These are phyloP conservation scores for Fraxinus pennsylvanica DNA, from an alignment of 257 asterid species.

Conservation along the genomic window DNA sequence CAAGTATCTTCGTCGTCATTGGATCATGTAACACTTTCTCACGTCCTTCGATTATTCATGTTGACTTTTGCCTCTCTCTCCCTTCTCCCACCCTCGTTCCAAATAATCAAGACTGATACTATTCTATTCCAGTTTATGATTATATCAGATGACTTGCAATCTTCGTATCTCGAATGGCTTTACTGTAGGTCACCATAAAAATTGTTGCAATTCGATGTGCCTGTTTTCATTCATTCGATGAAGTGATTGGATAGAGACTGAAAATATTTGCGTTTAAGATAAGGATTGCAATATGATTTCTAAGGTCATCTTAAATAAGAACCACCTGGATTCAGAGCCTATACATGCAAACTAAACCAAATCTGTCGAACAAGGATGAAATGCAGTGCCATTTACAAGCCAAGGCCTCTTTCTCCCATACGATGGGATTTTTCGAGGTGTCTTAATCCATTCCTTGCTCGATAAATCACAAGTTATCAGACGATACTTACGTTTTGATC, in stretches of 20 bases:
- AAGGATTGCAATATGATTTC: background rate
- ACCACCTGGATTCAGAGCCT: background rate
- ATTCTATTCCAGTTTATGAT: no score
- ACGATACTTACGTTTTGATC: constrained; percentile 83
- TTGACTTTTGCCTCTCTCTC: background rate
- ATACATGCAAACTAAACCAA: constrained; percentile 39
- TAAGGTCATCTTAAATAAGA: background rate
- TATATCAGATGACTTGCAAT: background rate
- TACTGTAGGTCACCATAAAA: background rate
- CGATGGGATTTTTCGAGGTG: constrained; percentile 75
- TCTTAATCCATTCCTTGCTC: constrained; percentile 83
- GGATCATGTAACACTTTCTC: constrained; percentile 73
- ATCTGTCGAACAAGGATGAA: constrained; percentile 82
- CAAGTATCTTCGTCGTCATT: constrained; percentile 70
- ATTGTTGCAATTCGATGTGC: background rate
- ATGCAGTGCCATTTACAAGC: constrained; percentile 83
- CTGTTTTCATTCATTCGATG: no score
- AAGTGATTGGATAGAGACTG: background rate
- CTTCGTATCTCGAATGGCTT: background rate
- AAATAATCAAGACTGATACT: constrained; percentile 67
- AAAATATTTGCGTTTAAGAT: no score
- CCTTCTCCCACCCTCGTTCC: constrained; percentile 65
- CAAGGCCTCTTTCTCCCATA: constrained; percentile 76
- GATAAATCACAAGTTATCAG: constrained; percentile 63
- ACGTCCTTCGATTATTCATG: background rate